These are phyloP conservation scores for Polytrichum formosum DNA, from an alignment of 225 moss, liverwort and hornwort species.

Conservation along the genomic window DNA sequence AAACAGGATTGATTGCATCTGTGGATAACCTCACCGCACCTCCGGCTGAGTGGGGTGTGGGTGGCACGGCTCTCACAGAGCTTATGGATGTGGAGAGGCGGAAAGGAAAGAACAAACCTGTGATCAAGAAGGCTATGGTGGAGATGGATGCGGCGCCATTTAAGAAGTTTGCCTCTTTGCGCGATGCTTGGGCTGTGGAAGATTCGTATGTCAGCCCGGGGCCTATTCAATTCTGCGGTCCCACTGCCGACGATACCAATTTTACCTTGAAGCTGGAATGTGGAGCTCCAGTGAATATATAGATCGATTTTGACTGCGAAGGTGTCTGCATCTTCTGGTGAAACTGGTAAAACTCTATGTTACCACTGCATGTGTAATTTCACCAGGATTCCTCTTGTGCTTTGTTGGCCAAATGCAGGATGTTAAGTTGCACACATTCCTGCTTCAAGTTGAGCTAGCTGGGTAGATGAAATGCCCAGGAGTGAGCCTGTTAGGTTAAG, in stretches of 20 bases:
- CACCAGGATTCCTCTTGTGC: too few species aligned
- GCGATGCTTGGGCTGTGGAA: slow-evolving; percentile 68
- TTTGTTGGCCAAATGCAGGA: too few species aligned
- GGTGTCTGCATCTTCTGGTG: too few species aligned
- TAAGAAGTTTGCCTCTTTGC: slow-evolving; percentile 57
- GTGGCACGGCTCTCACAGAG: slow-evolving; percentile 82
- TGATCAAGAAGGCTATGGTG: slow-evolving; percentile 97
- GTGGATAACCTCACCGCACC: slow-evolving; percentile 73
- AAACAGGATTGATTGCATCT: slow-evolving; percentile 84
- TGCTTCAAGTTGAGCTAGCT: too few species aligned
- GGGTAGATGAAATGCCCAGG: too few species aligned
- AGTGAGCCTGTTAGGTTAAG: too few species aligned
- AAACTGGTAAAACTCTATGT: too few species aligned
- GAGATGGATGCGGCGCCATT: slow-evolving; percentile 79
- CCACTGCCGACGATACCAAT: slow-evolving; percentile 42
- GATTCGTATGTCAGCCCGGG: slow-evolving; percentile 82
- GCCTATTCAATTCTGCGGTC: slow-evolving; percentile 40
- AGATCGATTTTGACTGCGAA: neutral
- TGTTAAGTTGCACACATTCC: too few species aligned
- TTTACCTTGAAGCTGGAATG: slow-evolving; percentile 58
- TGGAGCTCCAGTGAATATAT: slow-evolving; percentile 25
- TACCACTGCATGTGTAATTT: too few species aligned
- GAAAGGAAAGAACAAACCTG: slow-evolving; percentile 87
- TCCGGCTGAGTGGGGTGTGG: slow-evolving; percentile 67
- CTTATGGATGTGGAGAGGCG: slow-evolving; percentile 94